Percentiles rank a stretch among this genome's conserved stretches.
Conservation (phyloP, 345 rosid genomes). For the Bretschneidera sinensis region DNA sequence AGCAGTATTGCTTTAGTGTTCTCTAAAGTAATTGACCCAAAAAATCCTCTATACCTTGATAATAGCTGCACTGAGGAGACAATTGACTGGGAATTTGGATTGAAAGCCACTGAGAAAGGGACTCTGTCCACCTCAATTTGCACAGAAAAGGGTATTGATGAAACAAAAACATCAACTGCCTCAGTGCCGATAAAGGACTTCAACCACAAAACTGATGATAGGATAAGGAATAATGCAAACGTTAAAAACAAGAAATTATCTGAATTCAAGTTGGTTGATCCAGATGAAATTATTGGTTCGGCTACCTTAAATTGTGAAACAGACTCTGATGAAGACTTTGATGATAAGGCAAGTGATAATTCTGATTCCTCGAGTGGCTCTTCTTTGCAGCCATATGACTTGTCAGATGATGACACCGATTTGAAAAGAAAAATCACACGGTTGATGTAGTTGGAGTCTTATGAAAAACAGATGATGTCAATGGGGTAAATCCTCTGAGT, state of each 20-base stretch:
- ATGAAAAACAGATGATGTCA: constrained; percentile 81
- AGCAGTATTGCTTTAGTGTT: constrained; percentile 74
- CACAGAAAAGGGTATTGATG: constrained; percentile 24
- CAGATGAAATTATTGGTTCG: constrained; percentile 89
- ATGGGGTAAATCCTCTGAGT: constrained; percentile 61
- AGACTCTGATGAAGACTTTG: constrained; percentile 53
- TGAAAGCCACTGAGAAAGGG: constrained; percentile 33
- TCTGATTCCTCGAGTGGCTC: constrained; percentile 73
- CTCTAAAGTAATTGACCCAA: constrained; percentile 87
- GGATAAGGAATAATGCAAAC: constrained; percentile 23
- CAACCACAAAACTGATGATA: constrained; percentile 17
- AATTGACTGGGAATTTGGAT: constrained; percentile 87
- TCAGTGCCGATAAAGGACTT: constrained; percentile 29
- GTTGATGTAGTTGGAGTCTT: constrained; percentile 92
- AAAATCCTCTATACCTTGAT: constrained; percentile 84
- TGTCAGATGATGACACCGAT: constrained; percentile 79
- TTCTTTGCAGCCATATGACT: constrained; percentile 86
- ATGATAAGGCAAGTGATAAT: constrained; percentile 43
- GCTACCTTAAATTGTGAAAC: constrained; percentile 54
- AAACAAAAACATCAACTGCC: constrained; percentile 26
- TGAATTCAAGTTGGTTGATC: constrained; percentile 52
- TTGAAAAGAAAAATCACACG: constrained; percentile 58
- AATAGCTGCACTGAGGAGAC: constrained; percentile 58
- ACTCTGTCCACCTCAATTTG: constrained; percentile 21
- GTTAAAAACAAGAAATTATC: constrained; percentile 38